Evolutionary conservation across 2,329 filamentous ascomycete species (phyloP), one percentile per base, ranked within the genome.

Genomic region (Venturia oleaginea): DNA sequence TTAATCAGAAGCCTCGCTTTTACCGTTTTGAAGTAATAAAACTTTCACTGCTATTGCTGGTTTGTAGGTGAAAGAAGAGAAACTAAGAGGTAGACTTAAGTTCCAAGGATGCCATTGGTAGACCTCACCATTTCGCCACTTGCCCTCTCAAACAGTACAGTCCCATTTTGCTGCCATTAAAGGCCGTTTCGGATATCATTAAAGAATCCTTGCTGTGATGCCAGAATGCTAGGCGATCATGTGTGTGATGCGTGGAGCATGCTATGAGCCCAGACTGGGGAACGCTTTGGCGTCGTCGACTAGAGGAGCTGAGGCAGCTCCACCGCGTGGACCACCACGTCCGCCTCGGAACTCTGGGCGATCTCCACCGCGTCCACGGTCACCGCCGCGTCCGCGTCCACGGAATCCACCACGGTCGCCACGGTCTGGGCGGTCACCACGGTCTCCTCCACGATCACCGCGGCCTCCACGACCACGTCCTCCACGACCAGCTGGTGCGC

Each of bases 281-380:
- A 83, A 84, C 68, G 80, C 81, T 67, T 72, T 78, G 68, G 75
- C 72, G 74, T 84, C 81, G 67, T 74, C 71, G 69, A 80, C 73
- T 75, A 82, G 80, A 74, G 80, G 77, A 62, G 77, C 77, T 27
- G 46, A 51, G 66, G 79, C 76, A 69, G 73, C 71, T 67, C 73
- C 73, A 68, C 75, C 74, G 64, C 73, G 71, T 66, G 71, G 71
- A 63, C 71, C 69, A 61, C 71, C 71, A 59, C 73, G 72, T 59
- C 78, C 78, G 67, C 81, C 78, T 61, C 73, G 70, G 62, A 65
- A 65, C 66, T 75, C 61, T 67, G 75, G 71, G 70, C 77, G 76
- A 67, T 78, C 78, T 65, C 79, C 75, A 68, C 75, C 71, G 67
- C 79, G 74, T 67, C 81, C 80, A 72, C 81, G 77, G 22, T 67